These are phyloP conservation scores for Neurospora sp. DNA, from an alignment of 495 filamentous ascomycete species.

Conservation along the genomic window DNA sequence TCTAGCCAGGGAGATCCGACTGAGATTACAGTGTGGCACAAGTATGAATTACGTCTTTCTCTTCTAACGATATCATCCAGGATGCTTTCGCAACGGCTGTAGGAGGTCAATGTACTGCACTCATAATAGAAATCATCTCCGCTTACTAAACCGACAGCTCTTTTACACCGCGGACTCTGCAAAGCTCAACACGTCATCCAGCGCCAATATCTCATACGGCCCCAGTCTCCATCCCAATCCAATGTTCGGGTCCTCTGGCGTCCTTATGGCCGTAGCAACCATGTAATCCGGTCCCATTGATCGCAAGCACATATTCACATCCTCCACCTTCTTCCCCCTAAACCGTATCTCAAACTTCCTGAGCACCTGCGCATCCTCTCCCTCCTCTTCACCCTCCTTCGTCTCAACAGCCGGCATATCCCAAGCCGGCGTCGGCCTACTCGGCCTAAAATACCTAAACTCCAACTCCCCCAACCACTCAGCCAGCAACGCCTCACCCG, in stretches of 20 bases:
- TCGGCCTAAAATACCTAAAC: conserved; percentile 27
- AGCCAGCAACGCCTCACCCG: conserved; percentile 76
- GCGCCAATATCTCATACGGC: conserved; percentile 24
- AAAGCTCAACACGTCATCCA: conserved; percentile 29
- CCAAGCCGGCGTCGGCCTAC: conserved; percentile 15
- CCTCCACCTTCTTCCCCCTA: conserved; percentile 25
- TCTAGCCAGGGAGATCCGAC: not conserved
- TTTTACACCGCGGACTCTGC: conserved; percentile 19
- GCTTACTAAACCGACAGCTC: not conserved
- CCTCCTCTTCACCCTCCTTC: conserved; percentile 6
- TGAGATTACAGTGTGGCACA: not conserved
- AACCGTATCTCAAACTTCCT: conserved; percentile 29
- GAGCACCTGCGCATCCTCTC: conserved; percentile 19
- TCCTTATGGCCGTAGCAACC: conserved; percentile 36
- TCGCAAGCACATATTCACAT: conserved; percentile 34
- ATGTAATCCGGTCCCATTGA: conserved; percentile 36
- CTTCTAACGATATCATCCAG: too few species aligned
- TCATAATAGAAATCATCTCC: not conserved
- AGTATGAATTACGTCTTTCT: not conserved
- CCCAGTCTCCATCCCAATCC: conserved; percentile 30
- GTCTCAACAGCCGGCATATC: conserved; percentile 7
- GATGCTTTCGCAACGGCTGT: too few species aligned
- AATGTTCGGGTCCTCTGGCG: conserved; percentile 23
- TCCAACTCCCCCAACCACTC: conserved; percentile 57
- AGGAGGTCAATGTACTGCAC: too few species aligned